Evolutionary conservation across 257 asterid species (phyloP).

Genomic region (Solanum medicagineum): DNA sequence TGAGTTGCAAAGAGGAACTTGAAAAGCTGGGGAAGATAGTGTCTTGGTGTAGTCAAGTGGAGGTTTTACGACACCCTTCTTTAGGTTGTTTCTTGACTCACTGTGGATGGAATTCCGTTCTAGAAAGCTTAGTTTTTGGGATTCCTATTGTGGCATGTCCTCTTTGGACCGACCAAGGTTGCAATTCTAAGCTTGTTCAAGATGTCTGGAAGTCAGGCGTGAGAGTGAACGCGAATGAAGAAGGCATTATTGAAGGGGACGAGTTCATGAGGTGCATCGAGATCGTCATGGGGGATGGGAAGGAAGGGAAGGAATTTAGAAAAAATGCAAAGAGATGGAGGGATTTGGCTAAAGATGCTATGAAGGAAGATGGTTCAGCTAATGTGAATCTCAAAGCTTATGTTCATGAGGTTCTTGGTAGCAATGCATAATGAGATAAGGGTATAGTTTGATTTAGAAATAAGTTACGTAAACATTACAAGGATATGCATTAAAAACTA

Average conservation of each 20-base stretch:
- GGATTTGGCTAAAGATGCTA: too few relatives aligned
- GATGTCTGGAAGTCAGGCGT: slow-evolving; percentile 35
- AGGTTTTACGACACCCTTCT: slow-evolving; percentile 11
- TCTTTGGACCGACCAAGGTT: slow-evolving; percentile 36
- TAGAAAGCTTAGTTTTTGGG: slow-evolving; percentile 1
- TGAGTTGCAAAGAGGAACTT: slow-evolving; percentile 3
- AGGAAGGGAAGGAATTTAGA: too few relatives aligned
- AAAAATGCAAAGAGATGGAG: too few relatives aligned
- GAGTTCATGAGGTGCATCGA: too few relatives aligned
- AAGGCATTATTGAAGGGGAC: background rate
- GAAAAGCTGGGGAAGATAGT: slow-evolving; percentile 11
- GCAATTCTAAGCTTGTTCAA: slow-evolving; percentile 36
- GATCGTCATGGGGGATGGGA: too few relatives aligned
- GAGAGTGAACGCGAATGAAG: slow-evolving; percentile 8
- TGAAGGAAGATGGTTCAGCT: too few relatives aligned
- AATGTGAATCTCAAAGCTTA: too few relatives aligned
- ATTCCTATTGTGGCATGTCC: slow-evolving; percentile 38
- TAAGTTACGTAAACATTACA: too few relatives aligned
- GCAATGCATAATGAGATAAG: background rate
- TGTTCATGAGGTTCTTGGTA: too few relatives aligned
- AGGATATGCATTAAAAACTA: too few relatives aligned
- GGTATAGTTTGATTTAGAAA: too few relatives aligned
- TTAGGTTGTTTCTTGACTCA: slow-evolving; percentile 17
- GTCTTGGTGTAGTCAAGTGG: slow-evolving; percentile 17
- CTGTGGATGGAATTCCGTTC: background rate